A percentile compares a stretch with the other conserved stretches of the same genome.
Conservation (phyloP, 331 rosid species). For the Rhamnella rubrinervis region DNA sequence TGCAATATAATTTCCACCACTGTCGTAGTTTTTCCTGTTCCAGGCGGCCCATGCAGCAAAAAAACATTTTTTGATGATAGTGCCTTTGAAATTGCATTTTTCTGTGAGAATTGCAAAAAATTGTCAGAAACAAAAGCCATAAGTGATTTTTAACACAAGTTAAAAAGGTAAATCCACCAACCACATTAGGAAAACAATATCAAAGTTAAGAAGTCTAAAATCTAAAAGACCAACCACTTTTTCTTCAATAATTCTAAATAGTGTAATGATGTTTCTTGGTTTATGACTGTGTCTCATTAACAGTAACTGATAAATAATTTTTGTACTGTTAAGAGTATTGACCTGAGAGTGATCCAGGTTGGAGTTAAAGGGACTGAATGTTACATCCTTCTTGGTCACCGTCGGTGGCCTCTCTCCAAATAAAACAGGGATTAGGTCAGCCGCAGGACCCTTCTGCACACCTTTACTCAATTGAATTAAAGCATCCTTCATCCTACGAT, state of each 20-base stretch:
- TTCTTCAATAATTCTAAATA: no score
- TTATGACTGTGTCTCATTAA: background rate
- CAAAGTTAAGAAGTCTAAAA: no score
- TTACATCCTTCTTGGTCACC: conserved; percentile 71
- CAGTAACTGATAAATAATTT: conserved; percentile 6
- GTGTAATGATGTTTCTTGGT: background rate
- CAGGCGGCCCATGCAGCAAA: conserved; percentile 98
- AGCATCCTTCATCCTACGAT: conserved; percentile 94
- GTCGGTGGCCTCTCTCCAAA: conserved; percentile 87
- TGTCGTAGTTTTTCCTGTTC: conserved; percentile 96
- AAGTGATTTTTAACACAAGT: no score
- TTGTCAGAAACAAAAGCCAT: background rate
- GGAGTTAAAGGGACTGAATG: conserved; percentile 62
- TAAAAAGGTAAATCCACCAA: no score
- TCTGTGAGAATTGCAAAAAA: conserved; percentile 46
- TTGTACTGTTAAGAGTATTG: conserved; percentile 18
- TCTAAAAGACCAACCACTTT: no score
- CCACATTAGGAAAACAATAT: no score
- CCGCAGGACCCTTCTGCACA: conserved; percentile 90
- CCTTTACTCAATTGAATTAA: conserved; percentile 91
- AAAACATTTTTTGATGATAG: conserved; percentile 77
- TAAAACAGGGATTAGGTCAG: conserved; percentile 80
- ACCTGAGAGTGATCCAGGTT: conserved; percentile 97
- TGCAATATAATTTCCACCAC: conserved; percentile 95
- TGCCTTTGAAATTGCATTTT: conserved; percentile 88